Base-by-base conservation (phyloP, 306 rosid species). In the Notholithocarpus densiflorus region DNA sequence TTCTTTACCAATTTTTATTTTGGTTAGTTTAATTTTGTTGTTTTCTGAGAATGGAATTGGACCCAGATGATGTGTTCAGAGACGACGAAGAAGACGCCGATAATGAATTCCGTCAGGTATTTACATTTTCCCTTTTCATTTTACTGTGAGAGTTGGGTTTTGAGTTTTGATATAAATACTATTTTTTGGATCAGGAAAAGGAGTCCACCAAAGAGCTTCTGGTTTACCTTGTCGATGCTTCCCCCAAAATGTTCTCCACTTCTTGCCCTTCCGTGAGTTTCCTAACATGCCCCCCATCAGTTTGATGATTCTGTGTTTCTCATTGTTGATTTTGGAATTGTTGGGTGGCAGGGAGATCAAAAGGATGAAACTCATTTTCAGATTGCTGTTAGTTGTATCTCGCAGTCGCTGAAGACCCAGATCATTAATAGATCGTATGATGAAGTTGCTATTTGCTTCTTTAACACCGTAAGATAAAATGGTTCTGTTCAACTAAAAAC, bases 401-500 rank as follows among this genome's bases (percentile, higher is more conserved):
- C 85, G 1, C 86, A 90, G 64, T 86, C 94, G 0, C 75, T 95
- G 56, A 92, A 84, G 90, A 72, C 91, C 20, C 92, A 84, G 72
- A 92, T 95, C 82, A 90, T 95, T n/a, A 92, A 81, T 81, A 86
- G 85, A 54, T 85, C 98, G 1, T 84, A 89, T 56, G 96, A 92
- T 65, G 98, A 95, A 89, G 87, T 95, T 80, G 90, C 98, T 74
- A 83, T 95, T 78, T 95, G 98, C 89, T 95, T 95, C 85, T 91
- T 82, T 51, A 95, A 92, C 86, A 95, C 98, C 0, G 98, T 94
- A 84, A 83, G 87, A 52, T 72, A 54, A 74, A 12, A 48, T 62
- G 37, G 54, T 31, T 75, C 20, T 27, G 21, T 74, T n/a, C 29
- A 59, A 75, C 19, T 19, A 34, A 66, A 55, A 5, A 52, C 5